Conservation (phyloP, 164 flowering plant genomes). For the Nymphaea colorata region DNA sequence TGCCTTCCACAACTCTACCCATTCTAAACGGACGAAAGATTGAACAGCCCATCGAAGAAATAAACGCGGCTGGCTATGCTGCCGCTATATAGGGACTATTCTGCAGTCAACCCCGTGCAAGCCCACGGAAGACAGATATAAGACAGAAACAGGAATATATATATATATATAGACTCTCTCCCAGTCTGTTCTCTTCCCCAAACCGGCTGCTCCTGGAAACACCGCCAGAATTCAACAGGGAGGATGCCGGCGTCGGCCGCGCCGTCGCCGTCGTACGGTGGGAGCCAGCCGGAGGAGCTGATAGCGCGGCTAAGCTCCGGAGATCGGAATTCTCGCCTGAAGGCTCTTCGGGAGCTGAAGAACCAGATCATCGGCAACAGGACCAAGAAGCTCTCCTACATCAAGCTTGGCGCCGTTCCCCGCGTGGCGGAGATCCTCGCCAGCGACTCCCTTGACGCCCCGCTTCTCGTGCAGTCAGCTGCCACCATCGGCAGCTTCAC, state of each 20-base stretch:
- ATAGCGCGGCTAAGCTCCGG: slow-evolving; percentile 39
- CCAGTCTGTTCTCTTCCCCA: too few species aligned
- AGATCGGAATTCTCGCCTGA: slow-evolving; percentile 33
- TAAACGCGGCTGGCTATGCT: too few species aligned
- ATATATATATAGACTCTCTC: too few species aligned
- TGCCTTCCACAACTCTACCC: too few species aligned
- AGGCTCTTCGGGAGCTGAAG: slow-evolving; percentile 74
- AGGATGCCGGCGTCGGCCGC: slow-evolving; percentile 35
- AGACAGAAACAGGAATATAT: too few species aligned
- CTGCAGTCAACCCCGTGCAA: too few species aligned
- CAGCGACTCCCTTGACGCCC: slow-evolving; percentile 13
- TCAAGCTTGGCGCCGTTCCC: slow-evolving; percentile 82
- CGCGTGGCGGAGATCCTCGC: slow-evolving; percentile 41
- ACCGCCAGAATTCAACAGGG: slow-evolving; percentile 1
- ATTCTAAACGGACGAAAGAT: too few species aligned
- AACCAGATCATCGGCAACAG: slow-evolving; percentile 95
- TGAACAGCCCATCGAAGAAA: too few species aligned
- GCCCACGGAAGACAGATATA: too few species aligned
- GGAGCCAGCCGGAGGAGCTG: slow-evolving; percentile 37
- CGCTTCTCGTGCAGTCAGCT: slow-evolving; percentile 62
- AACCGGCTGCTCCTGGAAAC: too few species aligned
- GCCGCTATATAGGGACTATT: too few species aligned
- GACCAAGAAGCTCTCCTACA: slow-evolving; percentile 75
- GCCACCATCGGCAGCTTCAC: slow-evolving; percentile 92
- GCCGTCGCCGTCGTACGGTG: not conserved